Conservation (phyloP, 805 yeast genomes). For the Cephaloascus fragrans region DNA sequence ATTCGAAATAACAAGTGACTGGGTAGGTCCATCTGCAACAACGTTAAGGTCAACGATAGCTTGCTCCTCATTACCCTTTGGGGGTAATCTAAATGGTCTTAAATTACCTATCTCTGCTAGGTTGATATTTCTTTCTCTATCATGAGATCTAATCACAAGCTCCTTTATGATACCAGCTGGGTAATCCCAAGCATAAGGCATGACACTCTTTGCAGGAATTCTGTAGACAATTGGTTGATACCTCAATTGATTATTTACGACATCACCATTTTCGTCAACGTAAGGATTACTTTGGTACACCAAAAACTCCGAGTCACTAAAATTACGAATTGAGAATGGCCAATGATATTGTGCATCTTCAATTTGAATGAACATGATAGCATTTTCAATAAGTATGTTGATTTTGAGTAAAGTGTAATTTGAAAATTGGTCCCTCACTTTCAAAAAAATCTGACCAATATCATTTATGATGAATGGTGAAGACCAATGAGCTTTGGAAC, state of each 20-base stretch:
- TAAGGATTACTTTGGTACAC: constrained; percentile 82
- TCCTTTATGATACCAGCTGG: constrained; percentile 88
- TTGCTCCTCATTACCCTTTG: constrained; percentile 23
- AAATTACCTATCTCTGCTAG: constrained; percentile 89
- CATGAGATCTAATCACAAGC: constrained; percentile 60
- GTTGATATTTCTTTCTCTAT: constrained; percentile 69
- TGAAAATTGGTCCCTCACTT: constrained; percentile 50
- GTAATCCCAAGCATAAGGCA: constrained; percentile 98
- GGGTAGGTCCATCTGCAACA: constrained; percentile 93
- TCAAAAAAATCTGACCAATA: constrained; percentile 71
- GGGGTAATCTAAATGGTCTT: constrained; percentile 73
- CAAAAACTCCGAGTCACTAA: constrained; percentile 77
- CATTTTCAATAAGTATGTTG: constrained; percentile 68
- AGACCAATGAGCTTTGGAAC: constrained; percentile 62
- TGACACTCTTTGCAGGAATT: constrained; percentile 82
- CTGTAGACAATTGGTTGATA: constrained; percentile 75
- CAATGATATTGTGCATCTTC: constrained; percentile 67
- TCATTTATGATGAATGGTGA: constrained; percentile 81
- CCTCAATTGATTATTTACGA: constrained; percentile 35
- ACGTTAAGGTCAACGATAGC: constrained; percentile 79
- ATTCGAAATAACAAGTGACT: constrained; percentile 73
- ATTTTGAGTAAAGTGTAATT: constrained; percentile 67
- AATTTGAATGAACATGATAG: constrained; percentile 70
- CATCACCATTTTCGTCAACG: constrained; percentile 51
- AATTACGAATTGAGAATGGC: constrained; percentile 91